Evolutionary conservation across 2,329 filamentous ascomycete genomes (phyloP), one percentile per base, ranked within the genome.

Genomic region (Phoma sp.): DNA sequence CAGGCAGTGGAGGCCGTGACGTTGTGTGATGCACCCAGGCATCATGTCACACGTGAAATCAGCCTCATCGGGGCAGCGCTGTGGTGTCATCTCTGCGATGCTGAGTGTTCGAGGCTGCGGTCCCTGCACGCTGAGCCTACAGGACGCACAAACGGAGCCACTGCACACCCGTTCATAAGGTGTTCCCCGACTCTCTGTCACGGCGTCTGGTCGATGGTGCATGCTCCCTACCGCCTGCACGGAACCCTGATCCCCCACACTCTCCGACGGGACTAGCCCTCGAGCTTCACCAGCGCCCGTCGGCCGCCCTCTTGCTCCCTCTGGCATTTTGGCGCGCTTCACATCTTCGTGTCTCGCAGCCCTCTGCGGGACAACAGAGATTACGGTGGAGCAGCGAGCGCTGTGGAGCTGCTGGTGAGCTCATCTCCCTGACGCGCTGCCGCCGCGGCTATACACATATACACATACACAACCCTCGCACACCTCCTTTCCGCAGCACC

Each of bases 161-260:
- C 23, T 5, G 23, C 23, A 25, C 9, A 25, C 9, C 23, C 23
- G 12, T 25, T 38, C 21, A 14, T 20, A 12, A 34, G 18, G 20
- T 15, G 20, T n/a, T 6, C 9, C 20, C 17, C 15, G 18, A 9
- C 4, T 15, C 25, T 5, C 28, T 30, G 25, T n/a, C 15, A 10
- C 7, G 11, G 25, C 14, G 28, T 14, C 18, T 32, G 17, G 29
- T 34, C n/a, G 28, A 5, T 34, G 45, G 46, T 21, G 12, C 28
- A 25, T 34, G 46, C 37, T 26, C 21, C 25, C 18, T 47, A 28
- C 42, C 36, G 42, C 26, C 42, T 40, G 33, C 36, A 47, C 47
- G 47, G 42, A 28, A 29, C 51, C 45, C 32, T 37, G 20, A 36
- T 64, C 55, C 59, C 59, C 61, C 61, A 59, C 60, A 62, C 50